These are phyloP conservation scores for Fomitopsis palustris DNA, from an alignment of 1,284 basidiomycete species.

Conservation along the genomic window DNA sequence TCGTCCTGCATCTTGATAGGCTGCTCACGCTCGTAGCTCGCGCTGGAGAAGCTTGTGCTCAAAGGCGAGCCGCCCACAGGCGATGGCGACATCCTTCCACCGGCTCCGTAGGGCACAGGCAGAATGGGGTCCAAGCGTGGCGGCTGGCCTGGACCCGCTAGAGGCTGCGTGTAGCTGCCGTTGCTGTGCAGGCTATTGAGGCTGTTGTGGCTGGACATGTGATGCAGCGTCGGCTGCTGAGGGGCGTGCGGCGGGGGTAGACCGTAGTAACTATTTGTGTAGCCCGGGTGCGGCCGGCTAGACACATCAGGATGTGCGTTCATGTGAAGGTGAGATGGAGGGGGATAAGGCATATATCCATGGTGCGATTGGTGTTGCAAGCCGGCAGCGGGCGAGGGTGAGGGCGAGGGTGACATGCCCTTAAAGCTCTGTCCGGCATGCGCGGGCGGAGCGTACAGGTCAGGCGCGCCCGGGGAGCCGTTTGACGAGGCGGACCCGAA, in stretches of 20 bases:
- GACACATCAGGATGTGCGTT: slow-evolving; percentile 13
- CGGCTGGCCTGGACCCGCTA: slow-evolving; percentile 6
- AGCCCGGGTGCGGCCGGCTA: slow-evolving; percentile 18
- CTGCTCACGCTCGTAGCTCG: slow-evolving; percentile 56
- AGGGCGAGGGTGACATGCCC: slow-evolving; percentile 38
- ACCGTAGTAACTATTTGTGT: slow-evolving; percentile 17
- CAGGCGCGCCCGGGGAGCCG: slow-evolving; percentile 50
- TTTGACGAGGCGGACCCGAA: slow-evolving; percentile 46
- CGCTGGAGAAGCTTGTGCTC: slow-evolving; percentile 22
- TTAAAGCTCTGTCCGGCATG: slow-evolving; percentile 37
- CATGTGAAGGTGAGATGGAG: slow-evolving; percentile 5
- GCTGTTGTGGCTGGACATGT: slow-evolving; percentile 11
- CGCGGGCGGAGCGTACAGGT: slow-evolving; percentile 45
- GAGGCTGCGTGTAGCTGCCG: slow-evolving; percentile 19
- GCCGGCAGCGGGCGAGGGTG: slow-evolving; percentile 53
- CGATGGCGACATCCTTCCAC: slow-evolving; percentile 33
- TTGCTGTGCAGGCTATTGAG: neutral
- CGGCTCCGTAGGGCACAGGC: slow-evolving; percentile 34
- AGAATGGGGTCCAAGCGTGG: slow-evolving; percentile 33
- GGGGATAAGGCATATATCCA: slow-evolving; percentile 50
- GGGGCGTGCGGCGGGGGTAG: slow-evolving; percentile 13
- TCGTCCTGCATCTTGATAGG: slow-evolving; percentile 27
- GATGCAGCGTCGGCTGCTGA: slow-evolving; percentile 10
- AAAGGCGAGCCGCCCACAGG: slow-evolving; percentile 34
- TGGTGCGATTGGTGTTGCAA: slow-evolving; percentile 54